Percentiles rank a stretch among this genome's conserved stretches.
phyloP scores from a whole-genome alignment of 176 grass and related monocot genomes.

The Carex cristatella region DNA sequence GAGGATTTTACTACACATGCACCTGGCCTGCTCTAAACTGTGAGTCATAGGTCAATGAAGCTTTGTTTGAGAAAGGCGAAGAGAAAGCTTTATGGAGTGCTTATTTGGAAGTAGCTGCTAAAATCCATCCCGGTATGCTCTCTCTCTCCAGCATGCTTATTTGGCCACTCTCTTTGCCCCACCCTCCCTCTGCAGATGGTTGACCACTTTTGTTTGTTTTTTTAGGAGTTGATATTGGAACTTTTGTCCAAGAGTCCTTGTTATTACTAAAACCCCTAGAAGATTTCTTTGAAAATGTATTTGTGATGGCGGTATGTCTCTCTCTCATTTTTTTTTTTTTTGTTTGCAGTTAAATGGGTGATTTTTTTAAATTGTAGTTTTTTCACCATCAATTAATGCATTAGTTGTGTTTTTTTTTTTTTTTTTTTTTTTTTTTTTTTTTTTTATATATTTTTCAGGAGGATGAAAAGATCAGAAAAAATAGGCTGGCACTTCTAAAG shows the following conservation, averaged over 20 bases:
- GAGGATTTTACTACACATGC: neutral
- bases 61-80: slow-evolving; percentile 67
- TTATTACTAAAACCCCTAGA: slow-evolving; percentile 64
- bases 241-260: slow-evolving; percentile 55
- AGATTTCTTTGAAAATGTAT: slow-evolving; percentile 93
- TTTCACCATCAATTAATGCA: neutral
- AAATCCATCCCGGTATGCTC: slow-evolving; percentile 66
- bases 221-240: slow-evolving; percentile 60
- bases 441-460: slow-evolving; percentile 44
- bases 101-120: slow-evolving; percentile 56
- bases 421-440: neutral
- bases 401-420: neutral
- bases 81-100: slow-evolving; percentile 65
- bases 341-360: too few species aligned
- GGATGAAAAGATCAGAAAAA: slow-evolving; percentile 69
- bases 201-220: neutral
- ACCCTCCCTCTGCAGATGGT: neutral
- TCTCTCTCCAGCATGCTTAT: neutral
- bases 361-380: neutral
- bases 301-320: slow-evolving; percentile 78
- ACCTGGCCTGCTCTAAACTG: neutral
- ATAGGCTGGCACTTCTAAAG: slow-evolving; percentile 62
- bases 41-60: slow-evolving; percentile 37
- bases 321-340: neutral
- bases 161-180: neutral